Evolutionary conservation across 2,329 filamentous ascomycete genomes (phyloP).

Genomic region (Acephala macrosclerotiorum): DNA sequence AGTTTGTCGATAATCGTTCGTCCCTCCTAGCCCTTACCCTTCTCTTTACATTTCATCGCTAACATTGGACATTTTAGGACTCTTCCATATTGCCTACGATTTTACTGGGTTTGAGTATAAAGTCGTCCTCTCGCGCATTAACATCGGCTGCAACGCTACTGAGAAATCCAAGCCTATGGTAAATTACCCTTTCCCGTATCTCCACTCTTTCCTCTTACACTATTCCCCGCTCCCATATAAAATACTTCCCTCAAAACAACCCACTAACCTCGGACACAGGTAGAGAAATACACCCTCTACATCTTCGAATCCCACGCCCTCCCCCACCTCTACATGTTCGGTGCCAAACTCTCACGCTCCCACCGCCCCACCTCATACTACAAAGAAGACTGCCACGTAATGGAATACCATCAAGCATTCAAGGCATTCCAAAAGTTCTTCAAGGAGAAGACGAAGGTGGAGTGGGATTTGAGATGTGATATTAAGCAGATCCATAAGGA

Average conservation of each 20-base stretch:
- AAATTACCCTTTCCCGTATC: too few relatives aligned
- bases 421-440: conserved; percentile 64
- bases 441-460: conserved; percentile 59
- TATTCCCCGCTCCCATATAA: too few relatives aligned
- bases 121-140: conserved; percentile 64
- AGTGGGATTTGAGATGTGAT: conserved; percentile 62
- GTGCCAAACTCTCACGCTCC: conserved; percentile 53
- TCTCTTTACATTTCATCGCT: conserved; percentile 2
- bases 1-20: conserved; percentile 59
- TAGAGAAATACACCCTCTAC: conserved; percentile 48
- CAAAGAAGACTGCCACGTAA: conserved; percentile 49
- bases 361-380: conserved; percentile 44
- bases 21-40: conserved; percentile 27
- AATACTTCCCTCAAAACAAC: too few relatives aligned
- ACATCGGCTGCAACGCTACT: conserved; percentile 51
- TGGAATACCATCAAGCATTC: conserved; percentile 54
- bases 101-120: conserved; percentile 68
- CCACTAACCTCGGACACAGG: neutral
- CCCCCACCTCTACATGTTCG: conserved; percentile 68
- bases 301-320: conserved; percentile 70
- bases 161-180: conserved; percentile 51
- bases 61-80: conserved; percentile 49
- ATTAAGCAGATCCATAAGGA: neutral
- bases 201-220: conserved; percentile 47
- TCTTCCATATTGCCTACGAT: conserved; percentile 73